phyloP scores from a whole-genome alignment of 768 basidiomycete genomes.

The Leucocoprinus birnbaumii region DNA sequence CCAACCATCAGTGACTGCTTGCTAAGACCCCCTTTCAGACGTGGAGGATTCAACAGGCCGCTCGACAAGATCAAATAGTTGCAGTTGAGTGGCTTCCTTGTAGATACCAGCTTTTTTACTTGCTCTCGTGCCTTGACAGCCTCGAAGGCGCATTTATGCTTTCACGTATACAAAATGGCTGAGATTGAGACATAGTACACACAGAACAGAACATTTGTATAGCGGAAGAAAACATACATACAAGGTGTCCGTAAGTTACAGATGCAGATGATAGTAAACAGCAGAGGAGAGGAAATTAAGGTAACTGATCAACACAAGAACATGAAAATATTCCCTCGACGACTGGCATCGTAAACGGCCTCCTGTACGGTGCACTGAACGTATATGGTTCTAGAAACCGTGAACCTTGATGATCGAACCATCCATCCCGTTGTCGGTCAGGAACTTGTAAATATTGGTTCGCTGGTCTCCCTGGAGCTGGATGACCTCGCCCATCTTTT shows the following conservation, averaged over 20 bases:
- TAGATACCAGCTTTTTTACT: slow-evolving; percentile 7
- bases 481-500: slow-evolving; percentile 94
- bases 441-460: slow-evolving; percentile 84
- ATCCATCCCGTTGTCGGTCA: slow-evolving; percentile 77
- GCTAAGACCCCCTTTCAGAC: slow-evolving; percentile 25
- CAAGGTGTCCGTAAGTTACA: slow-evolving; percentile 1
- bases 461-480: slow-evolving; percentile 99
- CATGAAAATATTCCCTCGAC: slow-evolving; percentile 13
- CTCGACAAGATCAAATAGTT: slow-evolving; percentile 91
- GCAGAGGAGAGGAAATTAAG: slow-evolving; percentile 1
- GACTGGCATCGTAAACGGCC: slow-evolving; percentile 8
- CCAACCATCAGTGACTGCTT: not conserved
- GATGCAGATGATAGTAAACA: not conserved
- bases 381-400: slow-evolving; percentile 56
- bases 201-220: slow-evolving; percentile 15
- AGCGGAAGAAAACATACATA: slow-evolving; percentile 7
- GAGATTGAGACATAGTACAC: slow-evolving; percentile 23
- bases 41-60: slow-evolving; percentile 87
- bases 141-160: not conserved
- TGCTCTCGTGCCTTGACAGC: slow-evolving; percentile 2
- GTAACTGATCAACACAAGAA: not conserved
- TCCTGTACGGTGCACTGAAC: not conserved
- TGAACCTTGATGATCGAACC: slow-evolving; percentile 82
- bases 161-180: slow-evolving; percentile 10
- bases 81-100: slow-evolving; percentile 10